Conservation (phyloP, 805 yeast species). For the Cyberlindnera euphorbiiphila region DNA sequence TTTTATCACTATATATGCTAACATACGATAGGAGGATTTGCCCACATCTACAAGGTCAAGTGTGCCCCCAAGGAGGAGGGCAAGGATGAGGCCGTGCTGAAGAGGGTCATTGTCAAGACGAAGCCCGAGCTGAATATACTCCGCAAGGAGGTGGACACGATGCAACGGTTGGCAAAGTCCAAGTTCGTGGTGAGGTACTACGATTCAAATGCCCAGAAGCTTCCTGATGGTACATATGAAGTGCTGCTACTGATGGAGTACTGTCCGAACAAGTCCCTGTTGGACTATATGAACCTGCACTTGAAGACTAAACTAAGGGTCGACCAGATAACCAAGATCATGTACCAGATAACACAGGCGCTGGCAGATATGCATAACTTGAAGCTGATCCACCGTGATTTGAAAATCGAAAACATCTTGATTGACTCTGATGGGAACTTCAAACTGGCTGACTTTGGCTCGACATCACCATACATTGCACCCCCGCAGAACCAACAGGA, state of each 20-base stretch:
- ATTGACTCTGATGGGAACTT: constrained; percentile 66
- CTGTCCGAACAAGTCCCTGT: constrained; percentile 80
- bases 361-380: constrained; percentile 80
- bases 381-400: constrained; percentile 79
- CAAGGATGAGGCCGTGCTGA: constrained; percentile 58
- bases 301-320: constrained; percentile 75
- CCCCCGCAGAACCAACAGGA: constrained; percentile 76
- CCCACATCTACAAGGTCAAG: constrained; percentile 67
- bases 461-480: constrained; percentile 64
- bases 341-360: constrained; percentile 77
- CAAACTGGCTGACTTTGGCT: constrained; percentile 92
- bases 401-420: constrained; percentile 90
- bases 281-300: constrained; percentile 87
- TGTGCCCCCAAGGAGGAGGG: constrained; percentile 45
- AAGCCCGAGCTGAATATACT: constrained; percentile 62
- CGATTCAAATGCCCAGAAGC: constrained; percentile 72
- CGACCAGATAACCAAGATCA: constrained; percentile 73
- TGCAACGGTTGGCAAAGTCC: constrained; percentile 57
- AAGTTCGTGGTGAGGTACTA: constrained; percentile 62
- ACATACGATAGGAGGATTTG: constrained; percentile 57
- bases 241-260: constrained; percentile 90
- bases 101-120: constrained; percentile 69
- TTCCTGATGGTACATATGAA: constrained; percentile 59
- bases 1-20: constrained; percentile 4
- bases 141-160: constrained; percentile 74